These are phyloP conservation scores for Dothideomycetes sp. DNA, from an alignment of 2,329 filamentous ascomycete species.

Conservation along the genomic window DNA sequence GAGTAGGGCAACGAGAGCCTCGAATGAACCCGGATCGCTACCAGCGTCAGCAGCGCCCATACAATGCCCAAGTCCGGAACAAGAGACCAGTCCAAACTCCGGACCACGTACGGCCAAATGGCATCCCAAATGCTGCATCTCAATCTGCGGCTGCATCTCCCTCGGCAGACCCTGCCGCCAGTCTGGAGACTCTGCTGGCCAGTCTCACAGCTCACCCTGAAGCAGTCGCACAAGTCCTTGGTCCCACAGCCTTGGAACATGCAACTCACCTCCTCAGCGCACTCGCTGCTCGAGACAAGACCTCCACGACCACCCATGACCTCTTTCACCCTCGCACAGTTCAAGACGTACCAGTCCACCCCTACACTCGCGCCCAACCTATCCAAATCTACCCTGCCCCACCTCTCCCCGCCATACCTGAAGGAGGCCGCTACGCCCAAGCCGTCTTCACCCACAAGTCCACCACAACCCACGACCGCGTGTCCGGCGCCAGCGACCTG, in stretches of 20 bases:
- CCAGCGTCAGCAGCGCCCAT: conserved; percentile 2
- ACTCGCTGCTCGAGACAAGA: conserved; percentile 4
- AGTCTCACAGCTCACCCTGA: not conserved
- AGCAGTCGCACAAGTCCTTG: conserved; percentile 1
- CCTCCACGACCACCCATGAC: conserved; percentile 3
- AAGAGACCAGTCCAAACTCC: too few species aligned
- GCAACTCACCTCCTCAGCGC: conserved; percentile 2
- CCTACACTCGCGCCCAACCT: conserved; percentile 10
- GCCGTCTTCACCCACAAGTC: conserved; percentile 24
- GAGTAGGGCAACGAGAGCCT: not conserved
- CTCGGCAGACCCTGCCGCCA: conserved; percentile 3
- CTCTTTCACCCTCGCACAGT: conserved; percentile 5
- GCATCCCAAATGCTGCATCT: too few species aligned
- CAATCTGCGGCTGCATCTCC: too few species aligned
- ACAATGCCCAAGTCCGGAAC: too few species aligned
- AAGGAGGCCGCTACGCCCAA: conserved; percentile 12
- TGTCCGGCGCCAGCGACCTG: conserved; percentile 14
- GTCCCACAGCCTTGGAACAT: conserved; percentile 1
- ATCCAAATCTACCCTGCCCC: conserved; percentile 15
- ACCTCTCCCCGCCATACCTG: conserved; percentile 16
- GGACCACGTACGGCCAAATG: too few species aligned
- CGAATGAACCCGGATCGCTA: not conserved
- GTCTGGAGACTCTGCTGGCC: conserved; percentile 5
- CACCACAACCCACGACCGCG: conserved; percentile 13
- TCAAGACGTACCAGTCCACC: conserved; percentile 7